Percentiles rank a stretch among this genome's conserved stretches.
Evolutionary conservation across 257 asterid species (phyloP).

Genomic region (Solanum pimpinellifolium): DNA sequence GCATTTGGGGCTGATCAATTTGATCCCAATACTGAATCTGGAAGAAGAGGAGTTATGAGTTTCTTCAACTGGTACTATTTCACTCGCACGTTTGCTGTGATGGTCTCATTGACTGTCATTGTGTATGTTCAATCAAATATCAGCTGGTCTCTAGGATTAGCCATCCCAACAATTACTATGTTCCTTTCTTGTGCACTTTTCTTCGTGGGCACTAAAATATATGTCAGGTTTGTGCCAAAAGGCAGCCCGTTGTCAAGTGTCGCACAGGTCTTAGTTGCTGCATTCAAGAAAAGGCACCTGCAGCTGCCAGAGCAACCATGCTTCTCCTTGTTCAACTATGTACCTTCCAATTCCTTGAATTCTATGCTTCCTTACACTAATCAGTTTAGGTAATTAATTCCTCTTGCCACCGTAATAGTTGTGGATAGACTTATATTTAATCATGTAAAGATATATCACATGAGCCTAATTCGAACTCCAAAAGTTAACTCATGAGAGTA

Average conservation of each 20-base stretch:
- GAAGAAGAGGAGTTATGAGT: constrained; percentile 15
- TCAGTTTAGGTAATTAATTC: constrained; percentile 11
- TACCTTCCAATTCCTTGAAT: neutral
- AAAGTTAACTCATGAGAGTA: neutral
- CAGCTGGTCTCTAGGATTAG: constrained; percentile 26
- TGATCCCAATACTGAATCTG: constrained; percentile 20
- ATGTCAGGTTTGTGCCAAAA: constrained; percentile 16
- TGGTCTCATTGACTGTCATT: constrained; percentile 21
- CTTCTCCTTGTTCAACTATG: constrained; percentile 1
- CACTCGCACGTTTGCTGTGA: constrained; percentile 20
- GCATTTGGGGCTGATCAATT: constrained; percentile 33
- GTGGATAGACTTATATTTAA: neutral
- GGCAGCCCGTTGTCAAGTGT: constrained; percentile 22
- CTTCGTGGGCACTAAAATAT: constrained; percentile 13
- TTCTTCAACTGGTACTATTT: constrained; percentile 32
- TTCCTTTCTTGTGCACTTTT: constrained; percentile 11
- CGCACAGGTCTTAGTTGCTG: constrained; percentile 9
- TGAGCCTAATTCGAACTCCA: neutral
- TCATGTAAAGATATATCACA: neutral
- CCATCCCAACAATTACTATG: constrained; percentile 19
- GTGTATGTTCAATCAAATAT: constrained; percentile 22
- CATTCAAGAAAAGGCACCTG: constrained; percentile 16
- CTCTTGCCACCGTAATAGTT: neutral
- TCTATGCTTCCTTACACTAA: constrained; percentile 6
- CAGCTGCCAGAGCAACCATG: constrained; percentile 6